Percentiles rank a stretch among this genome's conserved stretches.
These are phyloP conservation scores for Colletotrichum sublineola DNA, from an alignment of 2,329 filamentous ascomycete species.

Conservation along the genomic window DNA sequence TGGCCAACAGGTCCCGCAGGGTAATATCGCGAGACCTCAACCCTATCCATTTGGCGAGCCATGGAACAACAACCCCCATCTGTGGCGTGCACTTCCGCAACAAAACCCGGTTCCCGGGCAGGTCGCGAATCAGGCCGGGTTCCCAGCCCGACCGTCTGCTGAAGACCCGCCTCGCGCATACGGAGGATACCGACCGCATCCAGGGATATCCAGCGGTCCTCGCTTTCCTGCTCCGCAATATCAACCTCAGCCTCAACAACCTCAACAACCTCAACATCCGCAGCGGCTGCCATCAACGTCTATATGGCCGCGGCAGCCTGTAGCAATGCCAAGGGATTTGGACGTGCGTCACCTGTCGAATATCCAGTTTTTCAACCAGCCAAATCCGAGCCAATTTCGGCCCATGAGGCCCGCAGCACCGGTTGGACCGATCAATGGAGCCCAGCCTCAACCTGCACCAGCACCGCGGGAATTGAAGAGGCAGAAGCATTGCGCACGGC, in stretches of 20 bases:
- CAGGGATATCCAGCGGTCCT: neutral
- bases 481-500: neutral
- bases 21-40: neutral
- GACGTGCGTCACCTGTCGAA: neutral
- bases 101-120: neutral
- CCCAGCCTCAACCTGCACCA: neutral
- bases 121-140: neutral
- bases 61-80: neutral
- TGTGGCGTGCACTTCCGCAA: neutral
- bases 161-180: neutral
- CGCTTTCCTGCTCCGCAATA: neutral
- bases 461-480: neutral
- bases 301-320: too few relatives aligned
- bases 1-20: neutral
- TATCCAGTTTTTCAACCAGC: too few relatives aligned
- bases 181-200: neutral
- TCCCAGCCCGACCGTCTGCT: neutral
- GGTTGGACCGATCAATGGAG: neutral
- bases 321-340: neutral
- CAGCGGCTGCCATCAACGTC: neutral
- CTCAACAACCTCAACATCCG: neutral
- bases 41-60: neutral
- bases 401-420: neutral
- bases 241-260: neutral
- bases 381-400: neutral